Percentiles rank a stretch among this genome's conserved stretches.
Conservation (phyloP, 495 filamentous ascomycete genomes). For the Penicillium coprophilum region DNA sequence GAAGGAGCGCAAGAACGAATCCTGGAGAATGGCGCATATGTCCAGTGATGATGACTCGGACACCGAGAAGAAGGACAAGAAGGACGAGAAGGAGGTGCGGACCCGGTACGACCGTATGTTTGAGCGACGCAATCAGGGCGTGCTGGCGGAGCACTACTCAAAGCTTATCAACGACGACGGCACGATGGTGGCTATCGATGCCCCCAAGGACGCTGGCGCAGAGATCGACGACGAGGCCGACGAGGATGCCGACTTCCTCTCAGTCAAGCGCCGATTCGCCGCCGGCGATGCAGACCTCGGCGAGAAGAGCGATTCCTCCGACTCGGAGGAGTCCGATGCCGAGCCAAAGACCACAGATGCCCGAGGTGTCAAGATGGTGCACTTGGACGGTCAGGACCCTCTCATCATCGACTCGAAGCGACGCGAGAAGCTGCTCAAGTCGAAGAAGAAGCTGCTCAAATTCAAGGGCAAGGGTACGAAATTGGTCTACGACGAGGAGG, state of each 20-base stretch:
- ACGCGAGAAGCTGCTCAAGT: slow-evolving; percentile 85
- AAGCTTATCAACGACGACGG: slow-evolving; percentile 75
- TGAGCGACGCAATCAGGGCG: slow-evolving; percentile 88
- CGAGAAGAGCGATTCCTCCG: slow-evolving; percentile 18
- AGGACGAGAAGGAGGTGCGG: slow-evolving; percentile 66
- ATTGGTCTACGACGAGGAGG: slow-evolving; percentile 90
- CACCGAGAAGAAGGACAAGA: slow-evolving; percentile 49
- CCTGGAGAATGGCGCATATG: slow-evolving; percentile 54
- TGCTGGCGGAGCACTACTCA: slow-evolving; percentile 88
- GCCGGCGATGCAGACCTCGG: slow-evolving; percentile 47
- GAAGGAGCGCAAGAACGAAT: slow-evolving; percentile 84
- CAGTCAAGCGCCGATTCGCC: slow-evolving; percentile 78
- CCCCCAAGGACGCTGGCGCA: slow-evolving; percentile 24
- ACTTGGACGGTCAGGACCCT: slow-evolving; percentile 56
- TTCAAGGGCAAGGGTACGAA: slow-evolving; percentile 81
- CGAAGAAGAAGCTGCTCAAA: slow-evolving; percentile 90
- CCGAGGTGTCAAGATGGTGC: slow-evolving; percentile 36
- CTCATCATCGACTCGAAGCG: slow-evolving; percentile 89
- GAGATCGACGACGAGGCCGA: slow-evolving; percentile 50
- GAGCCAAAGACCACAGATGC: slow-evolving; percentile 17
- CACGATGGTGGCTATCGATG: slow-evolving; percentile 39
- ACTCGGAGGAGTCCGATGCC: slow-evolving; percentile 22
- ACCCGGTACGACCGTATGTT: slow-evolving; percentile 98
- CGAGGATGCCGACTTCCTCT: slow-evolving; percentile 77
- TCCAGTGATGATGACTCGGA: slow-evolving; percentile 56